These are phyloP conservation scores for Ogataea philodendri DNA, from an alignment of 805 yeast genomes.

Conservation along the genomic window DNA sequence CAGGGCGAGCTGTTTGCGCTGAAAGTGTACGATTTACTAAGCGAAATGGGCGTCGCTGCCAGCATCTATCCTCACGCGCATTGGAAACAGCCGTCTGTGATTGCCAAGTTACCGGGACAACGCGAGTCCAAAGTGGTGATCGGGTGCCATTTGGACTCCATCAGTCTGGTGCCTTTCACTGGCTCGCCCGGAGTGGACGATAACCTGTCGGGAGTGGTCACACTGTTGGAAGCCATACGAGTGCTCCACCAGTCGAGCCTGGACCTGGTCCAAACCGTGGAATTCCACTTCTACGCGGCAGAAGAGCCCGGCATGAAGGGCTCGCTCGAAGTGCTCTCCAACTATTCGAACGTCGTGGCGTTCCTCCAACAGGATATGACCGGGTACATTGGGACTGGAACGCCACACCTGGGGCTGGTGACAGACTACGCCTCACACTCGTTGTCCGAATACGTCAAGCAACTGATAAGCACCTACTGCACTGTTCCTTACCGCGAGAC, in stretches of 20 bases:
- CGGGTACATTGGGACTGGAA: constrained; percentile 62
- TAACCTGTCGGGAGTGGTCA: constrained; percentile 84
- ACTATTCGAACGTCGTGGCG: constrained; percentile 63
- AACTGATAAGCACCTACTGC: constrained; percentile 60
- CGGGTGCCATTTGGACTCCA: constrained; percentile 89
- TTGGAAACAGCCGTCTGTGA: constrained; percentile 78
- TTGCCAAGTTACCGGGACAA: constrained; percentile 53
- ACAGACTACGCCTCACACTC: constrained; percentile 60
- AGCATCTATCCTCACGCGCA: constrained; percentile 58
- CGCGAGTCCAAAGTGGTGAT: constrained; percentile 52
- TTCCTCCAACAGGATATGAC: constrained; percentile 97
- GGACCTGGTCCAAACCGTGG: constrained; percentile 55
- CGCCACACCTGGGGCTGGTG: constrained; percentile 76
- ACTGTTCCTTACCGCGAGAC: constrained; percentile 71
- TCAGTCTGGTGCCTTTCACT: constrained; percentile 61
- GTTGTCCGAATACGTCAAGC: constrained; percentile 60
- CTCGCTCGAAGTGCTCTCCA: constrained; percentile 70
- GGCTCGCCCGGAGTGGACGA: constrained; percentile 96
- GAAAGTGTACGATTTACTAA: constrained; percentile 39
- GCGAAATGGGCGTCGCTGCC: constrained; percentile 8
- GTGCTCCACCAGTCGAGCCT: constrained; percentile 42
- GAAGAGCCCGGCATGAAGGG: constrained; percentile 93
- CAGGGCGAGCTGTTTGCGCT: constrained; percentile 8
- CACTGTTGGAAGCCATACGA: constrained; percentile 73
- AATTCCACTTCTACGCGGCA: constrained; percentile 93